Conservation (phyloP, 306 rosid genomes). For the Parietaria judaica region DNA sequence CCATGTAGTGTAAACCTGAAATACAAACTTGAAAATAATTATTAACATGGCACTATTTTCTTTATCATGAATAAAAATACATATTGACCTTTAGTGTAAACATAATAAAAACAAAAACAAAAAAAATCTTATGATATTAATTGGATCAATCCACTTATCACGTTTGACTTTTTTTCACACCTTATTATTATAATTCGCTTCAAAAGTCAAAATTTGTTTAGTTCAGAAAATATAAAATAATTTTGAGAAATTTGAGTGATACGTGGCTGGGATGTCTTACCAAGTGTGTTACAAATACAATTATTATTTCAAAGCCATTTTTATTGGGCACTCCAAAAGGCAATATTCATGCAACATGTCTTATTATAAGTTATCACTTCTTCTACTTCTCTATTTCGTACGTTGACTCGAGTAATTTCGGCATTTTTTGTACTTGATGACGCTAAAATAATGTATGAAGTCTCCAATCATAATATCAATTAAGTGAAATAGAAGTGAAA, state of each 20-base stretch:
- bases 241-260: not conserved
- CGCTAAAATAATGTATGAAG: too few relatives aligned
- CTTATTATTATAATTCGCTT: not conserved
- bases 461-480: too few relatives aligned
- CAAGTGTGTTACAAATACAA: not conserved
- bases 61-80: too few relatives aligned
- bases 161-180: conserved; percentile 3
- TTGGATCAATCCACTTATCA: not conserved
- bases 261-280: conserved; percentile 4
- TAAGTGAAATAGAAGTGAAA: too few relatives aligned
- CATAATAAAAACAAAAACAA: not conserved
- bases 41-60: too few relatives aligned
- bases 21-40: too few relatives aligned
- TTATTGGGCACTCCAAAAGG: not conserved
- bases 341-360: not conserved
- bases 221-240: too few relatives aligned
- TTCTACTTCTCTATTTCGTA: not conserved
- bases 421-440: too few relatives aligned
- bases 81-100: too few relatives aligned
- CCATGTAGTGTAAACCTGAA: too few relatives aligned
- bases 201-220: not conserved
- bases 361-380: not conserved
- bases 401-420: not conserved
- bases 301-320: not conserved
- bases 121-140: not conserved